Conservation (phyloP, 2,329 filamentous ascomycete species). For the Trichoderma koningii region DNA sequence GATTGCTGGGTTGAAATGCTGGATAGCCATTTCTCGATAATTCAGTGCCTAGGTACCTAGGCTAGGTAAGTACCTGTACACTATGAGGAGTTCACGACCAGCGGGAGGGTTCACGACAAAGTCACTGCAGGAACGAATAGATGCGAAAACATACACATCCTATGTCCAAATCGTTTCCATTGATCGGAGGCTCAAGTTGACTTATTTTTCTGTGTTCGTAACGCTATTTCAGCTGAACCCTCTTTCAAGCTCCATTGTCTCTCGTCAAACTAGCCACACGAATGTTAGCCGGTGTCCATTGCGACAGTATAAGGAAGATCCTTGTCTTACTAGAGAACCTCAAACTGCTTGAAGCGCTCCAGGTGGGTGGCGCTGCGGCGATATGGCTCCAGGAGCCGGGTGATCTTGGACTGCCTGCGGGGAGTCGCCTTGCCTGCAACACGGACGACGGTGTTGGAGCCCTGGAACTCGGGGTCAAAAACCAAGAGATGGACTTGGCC, state of each 20-base stretch:
- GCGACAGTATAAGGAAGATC: too few relatives aligned
- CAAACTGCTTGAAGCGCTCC: conserved; percentile 72
- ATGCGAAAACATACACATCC: too few relatives aligned
- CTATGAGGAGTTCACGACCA: too few relatives aligned
- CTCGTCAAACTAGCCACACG: not conserved
- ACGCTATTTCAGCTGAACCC: not conserved
- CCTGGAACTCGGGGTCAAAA: conserved; percentile 83
- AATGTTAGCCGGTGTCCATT: not conserved
- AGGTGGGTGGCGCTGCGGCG: conserved; percentile 70
- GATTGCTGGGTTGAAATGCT: too few relatives aligned
- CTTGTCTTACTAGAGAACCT: conserved; percentile 67
- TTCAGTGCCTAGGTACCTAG: too few relatives aligned
- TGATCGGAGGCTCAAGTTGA: not conserved
- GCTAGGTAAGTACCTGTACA: too few relatives aligned
- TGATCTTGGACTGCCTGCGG: conserved; percentile 43
- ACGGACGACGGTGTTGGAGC: conserved; percentile 63
- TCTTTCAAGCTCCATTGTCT: not conserved
- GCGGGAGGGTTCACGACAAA: too few relatives aligned
- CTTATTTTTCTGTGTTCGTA: not conserved
- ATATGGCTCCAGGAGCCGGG: conserved; percentile 67
- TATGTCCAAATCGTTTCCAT: too few relatives aligned
- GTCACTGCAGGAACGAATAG: too few relatives aligned
- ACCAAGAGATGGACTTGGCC: conserved; percentile 73
- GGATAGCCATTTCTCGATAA: too few relatives aligned
- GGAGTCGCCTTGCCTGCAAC: conserved; percentile 54